Conservation (phyloP, 495 filamentous ascomycete species). For the Collariella sp. region DNA sequence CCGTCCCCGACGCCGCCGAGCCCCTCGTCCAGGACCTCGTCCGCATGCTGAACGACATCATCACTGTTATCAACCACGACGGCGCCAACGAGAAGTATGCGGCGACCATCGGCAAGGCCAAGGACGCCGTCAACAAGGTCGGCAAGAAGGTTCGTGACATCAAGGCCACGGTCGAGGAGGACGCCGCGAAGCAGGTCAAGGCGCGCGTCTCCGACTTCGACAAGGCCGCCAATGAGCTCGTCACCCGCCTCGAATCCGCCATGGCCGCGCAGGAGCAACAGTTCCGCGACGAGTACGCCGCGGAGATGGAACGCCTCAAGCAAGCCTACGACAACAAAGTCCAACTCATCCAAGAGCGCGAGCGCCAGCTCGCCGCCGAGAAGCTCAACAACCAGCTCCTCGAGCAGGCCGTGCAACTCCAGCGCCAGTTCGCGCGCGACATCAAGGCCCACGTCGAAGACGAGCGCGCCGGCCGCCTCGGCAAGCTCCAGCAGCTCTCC, state of each 20-base stretch:
- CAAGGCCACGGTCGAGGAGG: constrained; percentile 54
- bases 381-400: constrained; percentile 75
- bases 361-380: constrained; percentile 67
- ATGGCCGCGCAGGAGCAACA: constrained; percentile 65
- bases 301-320: constrained; percentile 69
- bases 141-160: constrained; percentile 63
- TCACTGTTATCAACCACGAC: constrained; percentile 82
- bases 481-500: constrained; percentile 74
- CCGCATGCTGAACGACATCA: constrained; percentile 90
- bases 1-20: constrained; percentile 65
- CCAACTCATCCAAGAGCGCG: constrained; percentile 61
- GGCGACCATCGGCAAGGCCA: constrained; percentile 69
- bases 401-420: constrained; percentile 81
- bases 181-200: constrained; percentile 69
- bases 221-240: constrained; percentile 55
- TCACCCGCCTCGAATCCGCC: constrained; percentile 64
- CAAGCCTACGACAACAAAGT: constrained; percentile 71
- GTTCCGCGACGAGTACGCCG: constrained; percentile 83
- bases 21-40: constrained; percentile 87
- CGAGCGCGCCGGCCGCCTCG: constrained; percentile 79
- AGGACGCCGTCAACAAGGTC: constrained; percentile 69
- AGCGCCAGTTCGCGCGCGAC: constrained; percentile 68
- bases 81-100: constrained; percentile 63
- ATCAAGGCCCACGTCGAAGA: constrained; percentile 76
- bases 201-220: constrained; percentile 50